phyloP scores from a whole-genome alignment of 129 eudicot species.

The Flaveria sonorensis region DNA sequence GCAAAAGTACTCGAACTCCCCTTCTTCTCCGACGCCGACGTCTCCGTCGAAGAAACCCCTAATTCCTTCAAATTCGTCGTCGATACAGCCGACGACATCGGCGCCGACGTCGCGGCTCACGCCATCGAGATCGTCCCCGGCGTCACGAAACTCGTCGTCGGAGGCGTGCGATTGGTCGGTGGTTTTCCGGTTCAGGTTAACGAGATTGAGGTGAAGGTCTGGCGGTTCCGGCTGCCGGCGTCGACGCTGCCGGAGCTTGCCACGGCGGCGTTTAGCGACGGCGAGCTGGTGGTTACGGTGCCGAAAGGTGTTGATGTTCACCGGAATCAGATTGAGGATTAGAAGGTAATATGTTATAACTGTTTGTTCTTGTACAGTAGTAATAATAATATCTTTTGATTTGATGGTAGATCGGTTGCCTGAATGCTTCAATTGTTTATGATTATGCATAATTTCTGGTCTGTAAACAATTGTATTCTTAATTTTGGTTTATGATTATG shows the following conservation, averaged over 20 bases:
- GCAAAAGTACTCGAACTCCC: constrained; percentile 74
- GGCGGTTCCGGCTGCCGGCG: constrained; percentile 68
- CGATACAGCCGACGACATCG: constrained; percentile 50
- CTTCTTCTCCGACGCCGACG: constrained; percentile 69
- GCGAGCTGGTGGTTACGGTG: constrained; percentile 76
- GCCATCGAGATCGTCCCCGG: constrained; percentile 65
- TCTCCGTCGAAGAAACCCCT: constrained; percentile 56
- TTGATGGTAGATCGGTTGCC: constrained; percentile 5
- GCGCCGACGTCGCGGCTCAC: constrained; percentile 48
- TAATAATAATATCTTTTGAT: constrained; percentile 6
- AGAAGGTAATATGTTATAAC: constrained; percentile 29
- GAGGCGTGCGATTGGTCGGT: constrained; percentile 27
- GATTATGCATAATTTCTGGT: too few relatives aligned
- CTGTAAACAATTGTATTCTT: too few relatives aligned
- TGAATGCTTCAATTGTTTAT: constrained; percentile 6
- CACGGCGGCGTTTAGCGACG: constrained; percentile 51
- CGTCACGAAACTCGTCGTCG: constrained; percentile 61
- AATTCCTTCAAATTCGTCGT: constrained; percentile 48
- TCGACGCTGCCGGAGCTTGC: constrained; percentile 64
- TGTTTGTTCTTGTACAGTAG: constrained; percentile 64
- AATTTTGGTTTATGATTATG: not conserved
- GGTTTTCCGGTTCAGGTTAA: constrained; percentile 23
- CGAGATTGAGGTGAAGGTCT: constrained; percentile 57
- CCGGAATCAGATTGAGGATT: constrained; percentile 19
- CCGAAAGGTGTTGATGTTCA: constrained; percentile 32